Percentiles rank a stretch among this genome's conserved stretches.
phyloP scores from a whole-genome alignment of 2,329 filamentous ascomycete genomes.

The Emmonsia crescens region DNA sequence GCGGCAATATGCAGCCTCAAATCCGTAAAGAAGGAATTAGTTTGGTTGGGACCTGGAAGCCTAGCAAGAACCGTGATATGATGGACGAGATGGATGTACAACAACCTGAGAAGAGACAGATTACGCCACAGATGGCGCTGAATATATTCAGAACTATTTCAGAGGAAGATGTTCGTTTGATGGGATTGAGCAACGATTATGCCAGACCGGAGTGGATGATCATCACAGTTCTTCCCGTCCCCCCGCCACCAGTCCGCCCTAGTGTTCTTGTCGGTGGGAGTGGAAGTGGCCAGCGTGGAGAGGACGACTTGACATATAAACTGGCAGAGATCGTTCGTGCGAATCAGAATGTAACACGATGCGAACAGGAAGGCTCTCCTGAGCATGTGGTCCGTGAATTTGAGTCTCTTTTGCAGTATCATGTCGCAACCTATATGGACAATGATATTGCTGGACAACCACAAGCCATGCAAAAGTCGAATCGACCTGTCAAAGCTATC shows the following conservation, averaged over 20 bases:
- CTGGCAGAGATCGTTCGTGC: conserved; percentile 95
- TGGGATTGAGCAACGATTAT: conserved; percentile 90
- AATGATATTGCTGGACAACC: conserved; percentile 96
- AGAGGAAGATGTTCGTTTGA: conserved; percentile 67
- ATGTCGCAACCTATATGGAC: conserved; percentile 99
- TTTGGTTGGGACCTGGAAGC: conserved; percentile 65
- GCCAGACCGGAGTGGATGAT: conserved; percentile 98
- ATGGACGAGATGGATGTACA: conserved; percentile 53
- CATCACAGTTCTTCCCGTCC: conserved; percentile 85
- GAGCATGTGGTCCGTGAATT: conserved; percentile 87
- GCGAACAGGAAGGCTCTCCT: conserved; percentile 81
- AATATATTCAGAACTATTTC: conserved; percentile 79
- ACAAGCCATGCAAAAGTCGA: conserved; percentile 91
- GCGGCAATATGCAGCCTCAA: conserved; percentile 79
- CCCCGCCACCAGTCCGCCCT: conserved; percentile 86
- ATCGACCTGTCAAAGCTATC: conserved; percentile 91
- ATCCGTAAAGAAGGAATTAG: conserved; percentile 81
- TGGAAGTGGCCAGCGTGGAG: conserved; percentile 80
- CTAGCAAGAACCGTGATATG: conserved; percentile 57
- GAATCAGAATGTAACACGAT: conserved; percentile 87
- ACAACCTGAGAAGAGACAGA: conserved; percentile 65
- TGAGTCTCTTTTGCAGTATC: conserved; percentile 85
- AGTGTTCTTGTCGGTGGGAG: conserved; percentile 97
- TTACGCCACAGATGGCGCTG: conserved; percentile 75
- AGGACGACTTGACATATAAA: conserved; percentile 99